Percentiles rank a stretch among this genome's conserved stretches.
Evolutionary conservation across 345 rosid species (phyloP).

Genomic region (Linum lewisii): DNA sequence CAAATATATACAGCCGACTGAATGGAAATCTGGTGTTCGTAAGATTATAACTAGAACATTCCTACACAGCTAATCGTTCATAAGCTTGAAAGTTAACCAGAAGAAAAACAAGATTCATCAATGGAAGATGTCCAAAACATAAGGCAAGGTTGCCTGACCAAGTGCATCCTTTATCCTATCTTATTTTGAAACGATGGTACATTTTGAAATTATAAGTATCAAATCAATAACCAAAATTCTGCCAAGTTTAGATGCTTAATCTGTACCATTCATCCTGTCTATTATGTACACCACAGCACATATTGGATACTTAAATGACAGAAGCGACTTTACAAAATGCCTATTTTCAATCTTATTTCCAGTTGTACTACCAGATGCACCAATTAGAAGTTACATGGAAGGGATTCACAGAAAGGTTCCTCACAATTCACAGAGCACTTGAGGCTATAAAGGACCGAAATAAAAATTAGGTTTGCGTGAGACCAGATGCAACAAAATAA

Average conservation of each 20-base stretch:
- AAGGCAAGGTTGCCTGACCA: background rate
- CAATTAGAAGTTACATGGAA: no score
- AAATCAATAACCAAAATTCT: background rate
- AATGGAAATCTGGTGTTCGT: background rate
- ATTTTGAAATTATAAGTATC: background rate
- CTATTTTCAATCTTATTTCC: no score
- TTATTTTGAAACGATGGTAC: no score
- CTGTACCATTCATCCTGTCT: background rate
- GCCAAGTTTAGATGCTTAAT: background rate
- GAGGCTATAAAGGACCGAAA: no score
- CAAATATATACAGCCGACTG: background rate
- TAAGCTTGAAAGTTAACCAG: background rate
- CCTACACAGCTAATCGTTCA: background rate
- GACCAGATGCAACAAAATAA: background rate
- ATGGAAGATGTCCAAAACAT: no score
- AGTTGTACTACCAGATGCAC: background rate
- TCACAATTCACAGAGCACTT: no score
- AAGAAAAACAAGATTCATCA: no score
- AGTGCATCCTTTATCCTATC: background rate
- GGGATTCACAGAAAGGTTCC: no score
- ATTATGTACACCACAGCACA: background rate
- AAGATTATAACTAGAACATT: background rate
- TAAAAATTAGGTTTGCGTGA: background rate
- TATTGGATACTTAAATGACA: background rate
- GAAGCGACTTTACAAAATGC: background rate